These are phyloP conservation scores for Casuarina equisetifolia DNA, from an alignment of 306 rosid genomes.

Conservation along the genomic window DNA sequence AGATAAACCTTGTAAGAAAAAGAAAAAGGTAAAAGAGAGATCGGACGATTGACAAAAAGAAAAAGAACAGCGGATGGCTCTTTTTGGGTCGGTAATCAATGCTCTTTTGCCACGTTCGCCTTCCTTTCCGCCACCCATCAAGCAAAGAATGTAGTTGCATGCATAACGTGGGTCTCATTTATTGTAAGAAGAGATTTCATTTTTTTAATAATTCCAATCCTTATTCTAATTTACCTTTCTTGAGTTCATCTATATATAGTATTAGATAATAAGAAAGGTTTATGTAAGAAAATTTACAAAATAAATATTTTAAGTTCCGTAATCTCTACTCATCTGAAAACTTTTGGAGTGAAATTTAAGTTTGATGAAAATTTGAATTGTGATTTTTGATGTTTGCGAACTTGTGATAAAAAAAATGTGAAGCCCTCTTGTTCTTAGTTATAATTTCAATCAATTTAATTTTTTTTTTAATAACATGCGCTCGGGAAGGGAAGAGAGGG, in stretches of 20 bases:
- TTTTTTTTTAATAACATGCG: neutral
- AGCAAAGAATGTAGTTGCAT: neutral
- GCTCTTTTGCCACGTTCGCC: neutral
- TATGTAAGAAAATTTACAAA: no score
- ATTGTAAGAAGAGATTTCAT: neutral
- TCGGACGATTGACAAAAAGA: neutral
- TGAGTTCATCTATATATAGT: no score
- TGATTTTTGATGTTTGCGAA: neutral
- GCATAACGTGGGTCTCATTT: neutral
- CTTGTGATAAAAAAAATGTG: neutral
- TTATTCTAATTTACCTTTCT: no score
- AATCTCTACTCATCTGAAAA: no score
- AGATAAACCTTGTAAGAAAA: neutral
- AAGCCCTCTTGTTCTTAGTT: neutral
- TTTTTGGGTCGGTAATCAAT: neutral
- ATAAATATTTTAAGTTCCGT: no score
- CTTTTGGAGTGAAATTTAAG: no score
- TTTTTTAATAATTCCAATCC: no score
- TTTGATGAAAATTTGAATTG: neutral
- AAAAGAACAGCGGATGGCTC: neutral
- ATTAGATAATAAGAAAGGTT: no score
- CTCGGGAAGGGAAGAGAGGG: no score
- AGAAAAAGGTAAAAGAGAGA: neutral
- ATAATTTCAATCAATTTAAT: neutral
- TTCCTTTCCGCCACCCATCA: slow-evolving; percentile 8